Evolutionary conservation across 73 alveolate genomes (phyloP).

Genomic region (Paramecium primaurelia): DNA sequence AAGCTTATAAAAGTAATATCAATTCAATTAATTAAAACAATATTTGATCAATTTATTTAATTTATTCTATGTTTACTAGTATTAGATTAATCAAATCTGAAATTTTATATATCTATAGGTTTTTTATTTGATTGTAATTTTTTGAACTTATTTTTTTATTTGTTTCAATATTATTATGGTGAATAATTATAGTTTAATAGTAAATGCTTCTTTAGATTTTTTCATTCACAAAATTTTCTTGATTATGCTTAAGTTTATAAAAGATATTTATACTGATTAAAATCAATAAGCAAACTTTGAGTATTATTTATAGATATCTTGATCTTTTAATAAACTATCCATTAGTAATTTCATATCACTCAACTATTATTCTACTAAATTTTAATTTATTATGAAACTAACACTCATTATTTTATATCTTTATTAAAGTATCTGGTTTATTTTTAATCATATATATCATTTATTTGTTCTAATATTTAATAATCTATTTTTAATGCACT

Average conservation of each 20-base stretch:
- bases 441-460: not conserved
- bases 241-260: not conserved
- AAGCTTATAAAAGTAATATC: not conserved
- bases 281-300: not conserved
- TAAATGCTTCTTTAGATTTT: not conserved
- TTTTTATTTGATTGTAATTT: not conserved
- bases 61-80: not conserved
- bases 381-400: not conserved
- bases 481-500: slow-evolving; percentile 2
- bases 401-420: not conserved
- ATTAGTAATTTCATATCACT: not conserved
- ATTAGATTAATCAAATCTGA: not conserved
- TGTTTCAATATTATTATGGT: not conserved
- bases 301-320: not conserved
- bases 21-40: not conserved
- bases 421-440: not conserved
- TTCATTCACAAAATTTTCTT: not conserved
- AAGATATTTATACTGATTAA: not conserved
- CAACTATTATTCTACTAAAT: not conserved
- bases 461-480: not conserved
- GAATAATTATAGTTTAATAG: not conserved
- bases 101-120: not conserved
- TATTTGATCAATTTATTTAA: not conserved
- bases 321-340: not conserved
- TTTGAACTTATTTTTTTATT: not conserved